These are phyloP conservation scores for Leccinum rimulosum DNA, from an alignment of 768 basidiomycete genomes.

Conservation along the genomic window DNA sequence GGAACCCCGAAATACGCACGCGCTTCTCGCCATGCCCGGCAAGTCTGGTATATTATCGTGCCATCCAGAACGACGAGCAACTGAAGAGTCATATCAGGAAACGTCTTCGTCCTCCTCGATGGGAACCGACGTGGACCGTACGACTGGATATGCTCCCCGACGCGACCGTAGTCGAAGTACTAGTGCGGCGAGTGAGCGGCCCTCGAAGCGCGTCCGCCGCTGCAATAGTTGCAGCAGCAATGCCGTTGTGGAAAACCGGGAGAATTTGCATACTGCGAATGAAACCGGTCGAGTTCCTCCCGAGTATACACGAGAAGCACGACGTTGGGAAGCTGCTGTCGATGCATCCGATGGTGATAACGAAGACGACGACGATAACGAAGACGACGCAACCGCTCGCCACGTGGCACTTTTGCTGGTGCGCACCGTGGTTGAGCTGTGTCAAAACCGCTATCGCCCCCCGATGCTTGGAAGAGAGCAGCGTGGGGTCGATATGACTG, in stretches of 20 bases:
- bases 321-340: background rate
- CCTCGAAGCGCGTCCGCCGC: conserved; percentile 27
- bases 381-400: conserved; percentile 2
- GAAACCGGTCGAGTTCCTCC: conserved; percentile 14
- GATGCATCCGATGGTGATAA: conserved; percentile 4
- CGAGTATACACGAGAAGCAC: conserved; percentile 5
- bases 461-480: conserved; percentile 3
- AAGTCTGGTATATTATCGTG: conserved; percentile 5
- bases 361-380: background rate
- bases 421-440: conserved; percentile 24
- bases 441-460: conserved; percentile 19
- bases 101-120: conserved; percentile 7
- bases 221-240: conserved; percentile 13
- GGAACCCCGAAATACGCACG: conserved; percentile 14
- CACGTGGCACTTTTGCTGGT: conserved; percentile 23
- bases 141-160: conserved; percentile 1
- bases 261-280: background rate
- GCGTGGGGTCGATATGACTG: conserved; percentile 22
- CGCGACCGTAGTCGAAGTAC: conserved; percentile 16
- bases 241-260: conserved; percentile 12
- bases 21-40: conserved; percentile 11
- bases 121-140: background rate
- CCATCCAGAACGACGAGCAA: conserved; percentile 1
- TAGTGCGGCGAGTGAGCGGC: conserved; percentile 26
- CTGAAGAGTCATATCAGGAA: conserved; percentile 13